Conservation (phyloP, 352 stramenopile genomes). For the Pythium graminicola region DNA sequence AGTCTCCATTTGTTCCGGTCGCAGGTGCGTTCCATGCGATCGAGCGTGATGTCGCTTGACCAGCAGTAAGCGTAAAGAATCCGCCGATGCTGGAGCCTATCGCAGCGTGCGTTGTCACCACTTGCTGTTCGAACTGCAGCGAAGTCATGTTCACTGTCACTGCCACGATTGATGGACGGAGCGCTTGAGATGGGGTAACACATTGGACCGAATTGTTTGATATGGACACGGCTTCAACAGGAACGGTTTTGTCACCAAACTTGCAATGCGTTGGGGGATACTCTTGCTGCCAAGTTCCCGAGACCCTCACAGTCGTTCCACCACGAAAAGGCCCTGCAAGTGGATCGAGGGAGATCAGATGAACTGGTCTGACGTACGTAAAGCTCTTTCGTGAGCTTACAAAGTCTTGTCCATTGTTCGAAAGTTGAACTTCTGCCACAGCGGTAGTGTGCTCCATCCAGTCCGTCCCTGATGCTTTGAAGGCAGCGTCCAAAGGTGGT, state of each 20-base stretch:
- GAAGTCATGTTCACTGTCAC: slow-evolving; percentile 16
- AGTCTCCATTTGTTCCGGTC: slow-evolving; percentile 17
- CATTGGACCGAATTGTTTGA: slow-evolving; percentile 19
- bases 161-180: slow-evolving; percentile 20
- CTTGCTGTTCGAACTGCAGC: slow-evolving; percentile 25
- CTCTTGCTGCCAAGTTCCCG: background rate
- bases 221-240: slow-evolving; percentile 3
- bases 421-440: slow-evolving; percentile 29
- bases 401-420: slow-evolving; percentile 52
- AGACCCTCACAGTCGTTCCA: slow-evolving; percentile 24
- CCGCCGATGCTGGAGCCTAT: slow-evolving; percentile 13
- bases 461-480: slow-evolving; percentile 7
- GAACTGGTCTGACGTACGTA: slow-evolving; percentile 22
- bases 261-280: slow-evolving; percentile 28
- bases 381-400: slow-evolving; percentile 20
- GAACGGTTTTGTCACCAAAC: slow-evolving; percentile 22
- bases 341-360: too few species aligned
- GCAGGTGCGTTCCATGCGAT: slow-evolving; percentile 31
- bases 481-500: slow-evolving; percentile 3
- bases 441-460: slow-evolving; percentile 4
- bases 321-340: slow-evolving; percentile 24
- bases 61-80: slow-evolving; percentile 26
- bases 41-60: slow-evolving; percentile 4
- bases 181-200: slow-evolving; percentile 17
- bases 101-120: slow-evolving; percentile 18